Evolutionary conservation across 176 grass and related monocot species (phyloP).

Genomic region (Eragrostis nindensis): DNA sequence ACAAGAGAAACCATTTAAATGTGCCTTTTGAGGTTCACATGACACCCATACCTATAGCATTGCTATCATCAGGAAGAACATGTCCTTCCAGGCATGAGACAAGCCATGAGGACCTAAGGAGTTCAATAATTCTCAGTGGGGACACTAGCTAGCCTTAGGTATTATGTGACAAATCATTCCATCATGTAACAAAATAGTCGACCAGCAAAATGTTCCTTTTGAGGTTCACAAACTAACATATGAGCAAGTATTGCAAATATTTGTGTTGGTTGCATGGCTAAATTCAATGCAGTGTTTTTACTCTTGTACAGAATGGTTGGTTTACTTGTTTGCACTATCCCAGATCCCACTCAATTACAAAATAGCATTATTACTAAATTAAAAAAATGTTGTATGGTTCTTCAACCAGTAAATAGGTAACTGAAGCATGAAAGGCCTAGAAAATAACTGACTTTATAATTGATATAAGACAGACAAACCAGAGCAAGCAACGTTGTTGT

Average conservation of each 20-base stretch:
- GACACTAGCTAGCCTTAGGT: constrained; percentile 47
- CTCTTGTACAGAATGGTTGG: not conserved
- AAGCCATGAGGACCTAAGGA: constrained; percentile 40
- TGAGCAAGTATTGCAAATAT: constrained; percentile 8
- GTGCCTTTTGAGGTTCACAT: constrained; percentile 28
- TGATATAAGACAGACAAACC: not conserved
- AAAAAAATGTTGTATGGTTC: not conserved
- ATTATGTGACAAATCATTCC: constrained; percentile 50
- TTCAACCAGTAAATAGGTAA: constrained; percentile 15
- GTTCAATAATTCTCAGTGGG: constrained; percentile 50
- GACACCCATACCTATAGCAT: constrained; percentile 28
- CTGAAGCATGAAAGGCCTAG: not conserved
- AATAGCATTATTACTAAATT: not conserved
- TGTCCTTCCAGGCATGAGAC: constrained; percentile 50
- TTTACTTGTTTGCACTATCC: not conserved
- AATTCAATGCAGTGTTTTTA: constrained; percentile 7
- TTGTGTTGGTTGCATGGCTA: not conserved
- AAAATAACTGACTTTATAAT: constrained; percentile 1
- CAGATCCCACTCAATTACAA: not conserved
- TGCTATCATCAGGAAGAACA: constrained; percentile 49
- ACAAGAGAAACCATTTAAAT: constrained; percentile 1
- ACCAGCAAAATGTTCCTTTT: not conserved
- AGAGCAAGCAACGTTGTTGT: constrained; percentile 3
- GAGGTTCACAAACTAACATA: not conserved
- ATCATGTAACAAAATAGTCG: constrained; percentile 24